Base-by-base conservation (phyloP, 495 filamentous ascomycete species). In the Lasiosphaeris hirsuta region DNA sequence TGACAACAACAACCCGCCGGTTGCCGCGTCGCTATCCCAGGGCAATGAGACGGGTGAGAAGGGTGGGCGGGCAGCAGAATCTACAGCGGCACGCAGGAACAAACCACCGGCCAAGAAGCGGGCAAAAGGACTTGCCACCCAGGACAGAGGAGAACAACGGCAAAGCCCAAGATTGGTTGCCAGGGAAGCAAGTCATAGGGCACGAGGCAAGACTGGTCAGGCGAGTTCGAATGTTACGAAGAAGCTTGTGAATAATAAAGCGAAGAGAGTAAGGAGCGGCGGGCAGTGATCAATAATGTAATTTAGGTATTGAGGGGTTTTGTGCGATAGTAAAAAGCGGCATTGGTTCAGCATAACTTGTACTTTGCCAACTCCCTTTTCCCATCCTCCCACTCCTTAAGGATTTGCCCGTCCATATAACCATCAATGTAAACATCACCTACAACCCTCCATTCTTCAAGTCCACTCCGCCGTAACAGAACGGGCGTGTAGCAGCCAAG, bases 401-500 rank as follows among this genome's bases (percentile, higher is more conserved):
- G 42, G 17, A 44, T 17, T 15, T 44, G 10, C 9, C 42, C 42
- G 7, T 9, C 10, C 42, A 44, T 44, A 15, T 44, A 44, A 44
- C 42, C 42, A 15, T 44, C 14, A 15, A 44, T 15, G 17, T 11
- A 44, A 44, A 44, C 9, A 44, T 44, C 42, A 15, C 42, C 42
- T 9, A 44, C 17, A 44, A 44, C 10, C 42, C 42, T 44, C 42
- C 42, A 44, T n/a, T n/a, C n/a, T 44, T 7, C 10, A 44, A 15
- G 8, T 44, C 42, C 42, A 17, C 9, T 11, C 7, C 42, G 51
- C 9, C 68, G 58, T 4, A 71, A 53, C 14, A 69, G 34, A 46
- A 71, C 51, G 3, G 68, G 68, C 11, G 68, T 71, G 38, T 42
- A 52, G 57, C 68, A 71, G 35, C 68, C 68, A 17, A 68, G 48